A percentile compares a stretch with the other conserved stretches of the same genome.
Conservation (phyloP, 768 basidiomycete species). For the Coprinellus aureogranulatus region DNA sequence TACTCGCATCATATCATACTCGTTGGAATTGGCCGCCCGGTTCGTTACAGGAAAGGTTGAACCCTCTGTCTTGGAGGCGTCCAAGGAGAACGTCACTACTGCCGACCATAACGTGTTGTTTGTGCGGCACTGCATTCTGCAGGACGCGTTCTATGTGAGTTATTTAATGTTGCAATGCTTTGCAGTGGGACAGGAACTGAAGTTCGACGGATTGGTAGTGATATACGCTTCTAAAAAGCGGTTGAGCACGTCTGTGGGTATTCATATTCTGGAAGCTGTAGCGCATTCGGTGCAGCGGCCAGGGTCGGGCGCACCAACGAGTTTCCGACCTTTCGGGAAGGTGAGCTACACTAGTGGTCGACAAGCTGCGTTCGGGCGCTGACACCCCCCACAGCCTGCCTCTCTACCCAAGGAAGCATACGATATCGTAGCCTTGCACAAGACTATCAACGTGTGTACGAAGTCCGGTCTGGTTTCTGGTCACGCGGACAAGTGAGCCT, state of each 20-base stretch:
- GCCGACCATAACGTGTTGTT: slow-evolving; percentile 58
- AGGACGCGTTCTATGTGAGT: slow-evolving; percentile 58
- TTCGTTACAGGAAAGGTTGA: slow-evolving; percentile 51
- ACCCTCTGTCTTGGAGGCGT: slow-evolving; percentile 47
- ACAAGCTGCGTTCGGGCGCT: neutral
- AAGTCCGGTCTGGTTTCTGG: slow-evolving; percentile 63
- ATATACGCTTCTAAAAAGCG: slow-evolving; percentile 65
- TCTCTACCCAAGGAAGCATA: slow-evolving; percentile 72
- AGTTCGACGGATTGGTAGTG: slow-evolving; percentile 44
- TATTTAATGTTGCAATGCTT: neutral
- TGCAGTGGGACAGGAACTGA: neutral
- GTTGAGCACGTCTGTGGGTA: slow-evolving; percentile 49
- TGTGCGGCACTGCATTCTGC: slow-evolving; percentile 54
- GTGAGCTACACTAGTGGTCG: slow-evolving; percentile 36
- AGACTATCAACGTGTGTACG: slow-evolving; percentile 64
- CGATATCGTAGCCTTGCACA: slow-evolving; percentile 56
- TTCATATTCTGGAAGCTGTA: slow-evolving; percentile 62
- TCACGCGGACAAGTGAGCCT: slow-evolving; percentile 64
- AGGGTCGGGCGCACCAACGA: slow-evolving; percentile 23
- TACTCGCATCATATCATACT: slow-evolving; percentile 58
- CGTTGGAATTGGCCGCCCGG: slow-evolving; percentile 66
- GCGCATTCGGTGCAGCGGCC: slow-evolving; percentile 37
- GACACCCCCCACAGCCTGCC: slow-evolving; percentile 43
- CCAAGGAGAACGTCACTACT: slow-evolving; percentile 60
- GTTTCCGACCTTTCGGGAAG: slow-evolving; percentile 65